Conservation (phyloP, 2,329 filamentous ascomycete genomes). For the Chaetomium globosum region DNA sequence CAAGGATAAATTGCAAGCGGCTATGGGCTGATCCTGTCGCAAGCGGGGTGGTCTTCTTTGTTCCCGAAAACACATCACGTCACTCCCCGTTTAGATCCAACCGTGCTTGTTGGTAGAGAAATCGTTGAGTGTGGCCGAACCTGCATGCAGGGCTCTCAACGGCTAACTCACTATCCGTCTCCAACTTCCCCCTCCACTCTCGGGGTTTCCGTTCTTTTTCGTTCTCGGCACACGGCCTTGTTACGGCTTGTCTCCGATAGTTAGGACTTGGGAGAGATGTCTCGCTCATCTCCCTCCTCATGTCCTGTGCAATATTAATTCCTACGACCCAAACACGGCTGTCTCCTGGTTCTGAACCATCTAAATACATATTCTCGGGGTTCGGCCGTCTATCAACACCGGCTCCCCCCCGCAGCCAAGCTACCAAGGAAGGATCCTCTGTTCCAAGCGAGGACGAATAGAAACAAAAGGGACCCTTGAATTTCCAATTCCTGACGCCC, state of each 20-base stretch:
- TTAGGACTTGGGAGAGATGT: background rate
- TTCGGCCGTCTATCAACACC: background rate
- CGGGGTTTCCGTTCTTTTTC: too few relatives aligned
- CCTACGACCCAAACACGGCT: background rate
- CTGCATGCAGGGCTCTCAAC: background rate
- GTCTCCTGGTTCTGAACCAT: background rate
- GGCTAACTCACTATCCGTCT: background rate
- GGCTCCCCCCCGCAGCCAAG: background rate
- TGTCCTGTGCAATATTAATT: background rate
- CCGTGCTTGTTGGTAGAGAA: too few relatives aligned
- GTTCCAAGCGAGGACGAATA: slow-evolving; percentile 7
- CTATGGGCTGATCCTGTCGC: background rate
- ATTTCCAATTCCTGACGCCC: background rate
- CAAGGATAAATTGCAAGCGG: background rate
- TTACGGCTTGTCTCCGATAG: background rate
- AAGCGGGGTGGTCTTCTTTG: background rate
- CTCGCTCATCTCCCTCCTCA: background rate
- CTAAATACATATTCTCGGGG: background rate
- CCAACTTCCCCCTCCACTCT: background rate
- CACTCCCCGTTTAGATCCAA: background rate
- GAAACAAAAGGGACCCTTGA: slow-evolving; percentile 6
- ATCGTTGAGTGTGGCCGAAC: background rate
- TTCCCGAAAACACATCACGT: background rate
- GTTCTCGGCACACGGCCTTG: background rate
- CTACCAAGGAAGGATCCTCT: background rate